These are phyloP conservation scores for Linnemannia schmuckeri DNA, from an alignment of 192 early-diverging fungal genomes.

Conservation along the genomic window DNA sequence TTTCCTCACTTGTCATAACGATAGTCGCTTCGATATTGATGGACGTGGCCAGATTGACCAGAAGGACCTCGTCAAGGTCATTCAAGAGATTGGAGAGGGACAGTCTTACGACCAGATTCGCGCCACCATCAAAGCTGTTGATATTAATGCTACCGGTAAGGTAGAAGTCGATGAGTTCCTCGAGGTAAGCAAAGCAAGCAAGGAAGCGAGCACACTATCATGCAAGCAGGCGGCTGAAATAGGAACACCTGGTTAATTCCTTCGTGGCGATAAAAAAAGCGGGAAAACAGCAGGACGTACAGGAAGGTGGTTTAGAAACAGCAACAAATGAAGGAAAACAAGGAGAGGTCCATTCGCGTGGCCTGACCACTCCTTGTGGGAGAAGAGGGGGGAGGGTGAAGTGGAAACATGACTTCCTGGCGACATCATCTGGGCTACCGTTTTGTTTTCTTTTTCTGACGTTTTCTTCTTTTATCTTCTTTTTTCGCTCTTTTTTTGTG, in stretches of 20 bases:
- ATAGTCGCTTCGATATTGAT: conserved; percentile 69
- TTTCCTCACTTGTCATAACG: not conserved
- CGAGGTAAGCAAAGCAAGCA: conserved; percentile 63
- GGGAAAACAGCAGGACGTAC: not conserved
- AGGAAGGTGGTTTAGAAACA: not conserved
- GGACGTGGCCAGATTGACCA: conserved; percentile 77
- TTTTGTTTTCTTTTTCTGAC: not conserved
- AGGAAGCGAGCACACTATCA: not conserved
- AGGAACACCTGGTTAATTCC: not conserved
- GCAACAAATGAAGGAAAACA: not conserved
- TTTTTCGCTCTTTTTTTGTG: conserved; percentile 8
- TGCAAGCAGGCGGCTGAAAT: not conserved
- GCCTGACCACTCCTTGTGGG: not conserved
- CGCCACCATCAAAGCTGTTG: conserved; percentile 74
- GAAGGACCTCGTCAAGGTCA: conserved; percentile 73
- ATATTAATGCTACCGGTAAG: conserved; percentile 74
- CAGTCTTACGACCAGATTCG: conserved; percentile 83
- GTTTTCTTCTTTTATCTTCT: not conserved
- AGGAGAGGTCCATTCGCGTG: not conserved
- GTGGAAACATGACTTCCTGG: not conserved
- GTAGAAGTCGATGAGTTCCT: conserved; percentile 87
- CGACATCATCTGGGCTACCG: conserved; percentile 5
- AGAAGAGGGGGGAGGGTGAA: not conserved
- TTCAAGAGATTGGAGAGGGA: conserved; percentile 74
- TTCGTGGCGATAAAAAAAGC: not conserved